These are phyloP conservation scores for Paxillus involutus DNA, from an alignment of 768 basidiomycete genomes.

Conservation along the genomic window DNA sequence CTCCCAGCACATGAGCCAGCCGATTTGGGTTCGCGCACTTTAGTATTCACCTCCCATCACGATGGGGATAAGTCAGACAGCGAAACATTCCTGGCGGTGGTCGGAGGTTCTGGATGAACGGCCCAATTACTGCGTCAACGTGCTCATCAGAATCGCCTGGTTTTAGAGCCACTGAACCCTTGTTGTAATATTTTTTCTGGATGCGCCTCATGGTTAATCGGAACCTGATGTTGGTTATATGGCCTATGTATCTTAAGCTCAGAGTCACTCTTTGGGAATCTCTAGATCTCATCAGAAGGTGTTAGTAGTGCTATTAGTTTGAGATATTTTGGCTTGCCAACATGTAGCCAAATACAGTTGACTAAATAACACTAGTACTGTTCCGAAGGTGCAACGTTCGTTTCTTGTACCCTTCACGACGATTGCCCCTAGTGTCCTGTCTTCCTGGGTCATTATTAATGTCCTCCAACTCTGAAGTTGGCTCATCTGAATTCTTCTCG, in stretches of 20 bases:
- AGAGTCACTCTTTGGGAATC: no score
- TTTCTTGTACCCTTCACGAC: conserved; percentile 8
- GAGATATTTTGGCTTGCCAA: no score
- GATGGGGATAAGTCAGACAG: neutral
- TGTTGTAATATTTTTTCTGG: neutral
- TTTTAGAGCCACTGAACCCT: neutral
- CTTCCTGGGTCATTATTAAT: conserved; percentile 1
- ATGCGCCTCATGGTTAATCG: no score
- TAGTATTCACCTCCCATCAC: conserved; percentile 14
- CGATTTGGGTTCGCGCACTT: neutral
- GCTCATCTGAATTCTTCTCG: conserved; percentile 40
- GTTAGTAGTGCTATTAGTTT: conserved; percentile 11
- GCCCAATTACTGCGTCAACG: neutral
- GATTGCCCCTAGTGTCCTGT: neutral
- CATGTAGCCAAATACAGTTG: no score
- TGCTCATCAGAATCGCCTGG: neutral
- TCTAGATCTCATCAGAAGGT: no score
- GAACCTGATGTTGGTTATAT: no score
- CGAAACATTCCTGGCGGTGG: conserved; percentile 6
- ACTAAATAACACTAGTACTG: no score
- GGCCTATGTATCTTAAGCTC: no score
- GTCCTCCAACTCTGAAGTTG: conserved; percentile 19
- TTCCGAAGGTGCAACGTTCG: no score
- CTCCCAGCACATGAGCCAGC: conserved; percentile 11
- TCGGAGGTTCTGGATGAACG: neutral